Evolutionary conservation across 1,284 basidiomycete genomes (phyloP).

Genomic region (Cutaneotrichosporon mucoides): DNA sequence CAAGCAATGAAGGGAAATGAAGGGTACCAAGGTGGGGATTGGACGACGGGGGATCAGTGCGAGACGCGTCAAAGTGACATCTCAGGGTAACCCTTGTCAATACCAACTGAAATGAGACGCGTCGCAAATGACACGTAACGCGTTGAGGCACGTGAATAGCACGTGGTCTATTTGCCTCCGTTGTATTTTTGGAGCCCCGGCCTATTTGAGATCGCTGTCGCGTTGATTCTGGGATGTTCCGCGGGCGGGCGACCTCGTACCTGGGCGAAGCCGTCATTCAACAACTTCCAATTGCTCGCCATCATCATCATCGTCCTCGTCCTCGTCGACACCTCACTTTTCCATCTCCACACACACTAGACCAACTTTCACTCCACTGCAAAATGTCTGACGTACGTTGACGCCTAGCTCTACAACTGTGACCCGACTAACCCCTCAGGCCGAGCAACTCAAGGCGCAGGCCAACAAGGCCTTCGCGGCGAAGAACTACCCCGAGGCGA

Average conservation of each 20-base stretch:
- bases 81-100: background rate
- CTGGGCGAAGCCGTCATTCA: no score
- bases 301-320: background rate
- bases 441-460: conserved; percentile 72
- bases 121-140: background rate
- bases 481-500: conserved; percentile 86
- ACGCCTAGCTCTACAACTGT: no score
- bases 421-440: conserved; percentile 27
- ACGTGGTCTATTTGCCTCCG: no score
- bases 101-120: background rate
- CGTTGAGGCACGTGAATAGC: background rate
- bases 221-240: conserved; percentile 4
- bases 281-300: background rate
- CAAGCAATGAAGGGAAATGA: no score
- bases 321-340: no score
- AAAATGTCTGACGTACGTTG: background rate
- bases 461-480: conserved; percentile 95
- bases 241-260: no score
- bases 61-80: conserved; percentile 4
- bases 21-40: no score
- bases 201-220: background rate
- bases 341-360: background rate
- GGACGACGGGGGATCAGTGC: no score
- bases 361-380: background rate
- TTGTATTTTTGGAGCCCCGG: background rate